Evolutionary conservation across 140 eudicot genomes (phyloP), one percentile per base, ranked within the genome.

Genomic region (Anethum foeniculum): DNA sequence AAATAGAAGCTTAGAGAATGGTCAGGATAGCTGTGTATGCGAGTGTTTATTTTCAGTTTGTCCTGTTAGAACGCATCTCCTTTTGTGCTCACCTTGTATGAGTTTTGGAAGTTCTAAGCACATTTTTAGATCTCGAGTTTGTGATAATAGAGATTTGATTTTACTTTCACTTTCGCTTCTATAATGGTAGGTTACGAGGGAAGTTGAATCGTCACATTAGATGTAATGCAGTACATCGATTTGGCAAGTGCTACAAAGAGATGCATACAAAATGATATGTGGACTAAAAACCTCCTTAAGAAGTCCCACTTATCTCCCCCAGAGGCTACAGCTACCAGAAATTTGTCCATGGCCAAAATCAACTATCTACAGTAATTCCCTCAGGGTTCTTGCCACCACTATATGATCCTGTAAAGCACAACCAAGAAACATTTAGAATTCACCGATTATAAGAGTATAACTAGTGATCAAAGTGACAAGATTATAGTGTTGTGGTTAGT

Each of bases 351-450:
- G 15, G 47, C 23, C 38, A 38, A 77, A 74, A 68, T 18, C 47
- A 72, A 44, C 83, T 87, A 90, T 68, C 75, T 69, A 69, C 23
- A 86, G 83, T 88, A 91, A 86, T 79, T 91, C 96, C 78, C 88
- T 85, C 76, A 89, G 81, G 46, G 96, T 87, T 64, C 89, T 83
- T 81, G 80, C 78, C 72, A 68, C 83, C 25, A 7, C 56, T 10
- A 76, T 80, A 41, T 82, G 80, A 79, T 87, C 93, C 93, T 89
- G 88, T 76, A 85, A 78, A 77, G n/a, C 62, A 43, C 75, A 68
- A 60, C 85, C 83, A 76, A 16, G 46, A 39, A 38, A 74, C 34
- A 38, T 23, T 41, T 74, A 43, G 49, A 36, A 6, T 38, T 34
- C 47, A 71, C 27, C 51, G 32, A 18, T 71, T 11, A 1, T 16